phyloP scores from a whole-genome alignment of 2,329 filamentous ascomycete species.

The Fusarium hainanense region DNA sequence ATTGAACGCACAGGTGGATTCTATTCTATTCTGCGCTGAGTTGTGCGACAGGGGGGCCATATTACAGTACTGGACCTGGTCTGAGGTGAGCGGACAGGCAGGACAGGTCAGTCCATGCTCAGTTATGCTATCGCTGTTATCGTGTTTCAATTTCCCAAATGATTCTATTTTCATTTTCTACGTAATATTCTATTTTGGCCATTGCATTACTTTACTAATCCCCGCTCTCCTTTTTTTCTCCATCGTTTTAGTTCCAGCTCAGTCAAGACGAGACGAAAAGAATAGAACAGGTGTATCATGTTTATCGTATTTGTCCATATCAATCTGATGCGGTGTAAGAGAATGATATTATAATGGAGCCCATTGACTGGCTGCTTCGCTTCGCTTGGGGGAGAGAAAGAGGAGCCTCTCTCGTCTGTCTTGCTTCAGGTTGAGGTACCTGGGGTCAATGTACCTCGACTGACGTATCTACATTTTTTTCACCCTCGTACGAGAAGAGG shows the following conservation, averaged over 20 bases:
- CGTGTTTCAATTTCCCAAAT: constrained; percentile 45
- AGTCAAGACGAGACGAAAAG: constrained; percentile 2
- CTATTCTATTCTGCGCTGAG: constrained; percentile 31
- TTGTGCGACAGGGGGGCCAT: constrained; percentile 37
- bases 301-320: constrained; percentile 5
- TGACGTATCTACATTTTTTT: constrained; percentile 43
- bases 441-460: constrained; percentile 41
- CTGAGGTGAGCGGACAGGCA: neutral
- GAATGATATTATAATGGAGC: constrained; percentile 3
- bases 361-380: constrained; percentile 1
- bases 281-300: constrained; percentile 10
- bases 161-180: constrained; percentile 14
- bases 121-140: constrained; percentile 17
- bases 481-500: constrained; percentile 30
- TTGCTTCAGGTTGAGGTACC: constrained; percentile 42
- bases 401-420: constrained; percentile 1
- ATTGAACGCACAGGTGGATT: constrained; percentile 21
- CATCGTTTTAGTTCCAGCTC: constrained; percentile 13
- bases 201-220: neutral
- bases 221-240: constrained; percentile 26
- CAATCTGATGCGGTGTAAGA: neutral
- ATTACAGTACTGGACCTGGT: neutral
- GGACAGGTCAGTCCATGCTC: constrained; percentile 22
- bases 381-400: neutral
- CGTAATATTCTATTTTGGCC: neutral